These are phyloP conservation scores for Wilcoxina mikolae DNA, from an alignment of 495 filamentous ascomycete species.

Conservation along the genomic window DNA sequence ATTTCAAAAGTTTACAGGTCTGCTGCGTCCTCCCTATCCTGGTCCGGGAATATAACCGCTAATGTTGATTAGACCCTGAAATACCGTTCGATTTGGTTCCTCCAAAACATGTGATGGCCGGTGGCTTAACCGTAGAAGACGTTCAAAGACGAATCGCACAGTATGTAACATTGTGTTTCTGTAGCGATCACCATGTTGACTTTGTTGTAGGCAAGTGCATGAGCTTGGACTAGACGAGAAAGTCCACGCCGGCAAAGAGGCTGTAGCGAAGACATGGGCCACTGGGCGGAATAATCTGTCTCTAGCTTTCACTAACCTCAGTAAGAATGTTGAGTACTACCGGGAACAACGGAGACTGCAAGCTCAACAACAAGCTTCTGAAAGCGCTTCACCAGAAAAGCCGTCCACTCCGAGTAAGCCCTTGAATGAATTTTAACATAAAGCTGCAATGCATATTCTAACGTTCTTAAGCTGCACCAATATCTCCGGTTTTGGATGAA, in stretches of 20 bases:
- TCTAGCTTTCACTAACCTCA: slow-evolving; percentile 52
- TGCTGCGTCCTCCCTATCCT: neutral
- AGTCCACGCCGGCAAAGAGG: slow-evolving; percentile 47
- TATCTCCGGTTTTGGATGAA: slow-evolving; percentile 25
- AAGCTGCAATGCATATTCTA: neutral
- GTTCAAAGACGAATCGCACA: slow-evolving; percentile 79
- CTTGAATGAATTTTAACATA: neutral
- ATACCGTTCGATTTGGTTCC: slow-evolving; percentile 79
- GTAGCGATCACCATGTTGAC: slow-evolving; percentile 11
- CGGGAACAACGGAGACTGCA: slow-evolving; percentile 36
- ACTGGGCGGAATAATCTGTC: slow-evolving; percentile 56
- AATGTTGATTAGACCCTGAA: too few relatives aligned
- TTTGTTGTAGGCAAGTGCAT: slow-evolving; percentile 23
- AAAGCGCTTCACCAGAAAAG: slow-evolving; percentile 1
- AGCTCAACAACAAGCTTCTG: slow-evolving; percentile 6
- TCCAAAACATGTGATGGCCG: slow-evolving; percentile 82
- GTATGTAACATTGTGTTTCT: slow-evolving; percentile 39
- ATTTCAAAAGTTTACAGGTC: slow-evolving; percentile 56
- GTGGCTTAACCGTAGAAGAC: slow-evolving; percentile 89
- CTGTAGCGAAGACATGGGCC: slow-evolving; percentile 48
- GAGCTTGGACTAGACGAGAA: slow-evolving; percentile 62
- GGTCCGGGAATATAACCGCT: slow-evolving; percentile 33
- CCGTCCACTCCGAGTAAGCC: neutral
- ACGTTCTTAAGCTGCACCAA: neutral
- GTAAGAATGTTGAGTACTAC: slow-evolving; percentile 58